phyloP scores from a whole-genome alignment of 371 early-diverging fungal genomes.

The Mucor mucedo region DNA sequence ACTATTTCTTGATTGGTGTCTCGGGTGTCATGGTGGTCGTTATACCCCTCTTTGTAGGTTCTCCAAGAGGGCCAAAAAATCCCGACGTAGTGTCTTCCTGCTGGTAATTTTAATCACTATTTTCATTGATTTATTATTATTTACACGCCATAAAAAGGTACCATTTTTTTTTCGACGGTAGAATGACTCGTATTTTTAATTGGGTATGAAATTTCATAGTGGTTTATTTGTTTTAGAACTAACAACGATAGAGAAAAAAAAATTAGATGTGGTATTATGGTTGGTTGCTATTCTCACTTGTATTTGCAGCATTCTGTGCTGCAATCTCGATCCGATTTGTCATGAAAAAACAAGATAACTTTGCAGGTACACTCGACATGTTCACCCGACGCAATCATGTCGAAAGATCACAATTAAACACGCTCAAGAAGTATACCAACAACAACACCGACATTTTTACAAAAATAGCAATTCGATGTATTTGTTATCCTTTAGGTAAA shows the following conservation, averaged over 20 bases:
- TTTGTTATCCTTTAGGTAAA: constrained; percentile 44
- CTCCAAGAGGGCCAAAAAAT: not conserved
- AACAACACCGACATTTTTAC: constrained; percentile 27
- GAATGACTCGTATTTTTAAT: constrained; percentile 26
- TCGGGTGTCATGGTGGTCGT: constrained; percentile 23
- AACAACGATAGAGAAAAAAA: not conserved
- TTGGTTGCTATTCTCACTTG: constrained; percentile 30
- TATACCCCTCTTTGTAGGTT: constrained; percentile 17
- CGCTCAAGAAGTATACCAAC: constrained; percentile 11
- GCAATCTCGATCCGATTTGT: constrained; percentile 30
- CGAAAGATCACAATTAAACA: not conserved
- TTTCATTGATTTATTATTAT: not conserved
- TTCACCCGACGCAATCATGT: constrained; percentile 6
- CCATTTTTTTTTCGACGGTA: constrained; percentile 35
- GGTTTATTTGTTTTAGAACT: not conserved
- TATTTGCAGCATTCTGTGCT: constrained; percentile 33
- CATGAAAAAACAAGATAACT: constrained; percentile 27
- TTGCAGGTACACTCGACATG: constrained; percentile 35
- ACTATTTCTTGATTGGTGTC: constrained; percentile 23
- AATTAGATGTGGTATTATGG: constrained; percentile 45
- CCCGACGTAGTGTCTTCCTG: constrained; percentile 8
- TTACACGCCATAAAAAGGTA: constrained; percentile 26
- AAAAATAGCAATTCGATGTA: constrained; percentile 39
- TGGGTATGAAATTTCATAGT: constrained; percentile 35
- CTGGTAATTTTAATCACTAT: constrained; percentile 17